Base-by-base conservation (phyloP, 1,284 basidiomycete genomes). In the Thecaphora thlaspeos region DNA sequence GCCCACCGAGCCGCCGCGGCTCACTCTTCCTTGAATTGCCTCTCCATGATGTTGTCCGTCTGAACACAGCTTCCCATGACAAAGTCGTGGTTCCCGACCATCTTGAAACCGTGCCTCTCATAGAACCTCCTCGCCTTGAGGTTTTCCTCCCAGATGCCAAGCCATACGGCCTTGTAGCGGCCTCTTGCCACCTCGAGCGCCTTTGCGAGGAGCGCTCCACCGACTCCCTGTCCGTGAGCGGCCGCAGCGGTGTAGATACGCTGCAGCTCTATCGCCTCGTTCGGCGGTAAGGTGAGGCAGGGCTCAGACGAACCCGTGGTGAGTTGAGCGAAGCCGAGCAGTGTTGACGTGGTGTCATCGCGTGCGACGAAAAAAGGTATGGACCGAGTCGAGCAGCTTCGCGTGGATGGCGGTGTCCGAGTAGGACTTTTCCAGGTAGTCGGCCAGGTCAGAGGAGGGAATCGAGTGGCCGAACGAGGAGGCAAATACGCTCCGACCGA, bases 231-330 rank as follows among this genome's bases (percentile, higher is more conserved):
- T 11, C 61, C 52, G 18, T 63, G 61, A 5, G 55, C 50, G 11
- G 38, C 46, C 12, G 52, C 51, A 36, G 49, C 49, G 11, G 52
- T 63, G 41, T 63, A 63, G 46, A 63, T 63, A 42, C 61, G 61
- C 41, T 58, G 55, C 14, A 63, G 41, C 32, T 63, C 55, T 23
- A 63, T 51, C 2, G 55, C 51, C 14, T 55, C 10, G 12, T 48
- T 52, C 26, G 5, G 26, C 26, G 8, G 61, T 50, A 37, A 48
- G 41, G 37, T 45, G 12, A 63, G 48, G 34, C 61, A 63, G 1
- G 52, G 52, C 28, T 63, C 61, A 10, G 48, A 30, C 11, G 55
- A 58, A 12, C 30, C 41, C 18, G 48, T 50, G 17, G 57, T 55
- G 36, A 63, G 43, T 38, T 58, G 55, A 2, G 49, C 46, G 5